These are phyloP conservation scores for Mycena epipterygia DNA, from an alignment of 768 basidiomycete species.

Conservation along the genomic window DNA sequence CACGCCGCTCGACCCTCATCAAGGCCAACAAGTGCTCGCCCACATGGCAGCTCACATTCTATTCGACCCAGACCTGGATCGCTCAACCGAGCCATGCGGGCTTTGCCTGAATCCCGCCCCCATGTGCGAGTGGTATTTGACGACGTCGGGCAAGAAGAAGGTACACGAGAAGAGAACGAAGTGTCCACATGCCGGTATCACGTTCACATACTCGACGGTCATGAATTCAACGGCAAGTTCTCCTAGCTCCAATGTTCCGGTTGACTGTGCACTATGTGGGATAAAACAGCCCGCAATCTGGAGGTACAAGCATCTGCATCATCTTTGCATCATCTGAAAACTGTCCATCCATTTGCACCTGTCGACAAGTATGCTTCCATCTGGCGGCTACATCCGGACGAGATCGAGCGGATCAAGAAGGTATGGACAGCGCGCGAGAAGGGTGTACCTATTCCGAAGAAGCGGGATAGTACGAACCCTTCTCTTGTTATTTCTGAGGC, in stretches of 20 bases:
- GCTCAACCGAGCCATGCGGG: not conserved
- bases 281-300: not conserved
- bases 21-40: not conserved
- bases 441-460: constrained; percentile 1
- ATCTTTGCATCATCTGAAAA: not conserved
- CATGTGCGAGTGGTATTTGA: not conserved
- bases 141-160: not conserved
- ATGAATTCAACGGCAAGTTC: not conserved
- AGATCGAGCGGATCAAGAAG: not conserved
- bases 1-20: not conserved
- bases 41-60: constrained; percentile 8
- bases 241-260: not conserved
- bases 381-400: not conserved
- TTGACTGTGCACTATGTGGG: not conserved
- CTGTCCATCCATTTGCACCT: not conserved
- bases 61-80: not conserved
- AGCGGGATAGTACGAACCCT: not conserved
- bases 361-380: not conserved
- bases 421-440: not conserved
- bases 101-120: constrained; percentile 10
- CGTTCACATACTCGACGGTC: not conserved
- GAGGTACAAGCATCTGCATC: not conserved
- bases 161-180: not conserved
- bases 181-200: not conserved
- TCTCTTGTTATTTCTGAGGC: not conserved